Conservation (phyloP, 257 asterid species). For the Nicotiana undulata region DNA sequence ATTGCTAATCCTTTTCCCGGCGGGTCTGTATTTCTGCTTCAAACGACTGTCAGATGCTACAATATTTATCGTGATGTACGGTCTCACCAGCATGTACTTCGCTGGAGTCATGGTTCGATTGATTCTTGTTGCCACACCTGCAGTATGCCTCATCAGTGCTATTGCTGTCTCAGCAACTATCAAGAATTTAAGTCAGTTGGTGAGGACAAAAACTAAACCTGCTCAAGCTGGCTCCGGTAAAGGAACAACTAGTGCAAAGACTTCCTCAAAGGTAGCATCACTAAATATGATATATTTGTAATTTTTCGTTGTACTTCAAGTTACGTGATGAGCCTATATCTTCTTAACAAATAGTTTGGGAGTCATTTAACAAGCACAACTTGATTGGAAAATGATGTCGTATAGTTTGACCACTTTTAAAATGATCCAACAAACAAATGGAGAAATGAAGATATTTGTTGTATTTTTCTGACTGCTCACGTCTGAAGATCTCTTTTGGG, state of each 20-base stretch:
- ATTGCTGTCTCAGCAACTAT: constrained; percentile 96
- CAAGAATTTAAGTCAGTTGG: constrained; percentile 81
- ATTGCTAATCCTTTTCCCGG: constrained; percentile 83
- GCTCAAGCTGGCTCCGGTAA: constrained; percentile 48
- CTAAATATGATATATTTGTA: neutral
- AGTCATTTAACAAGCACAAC: neutral
- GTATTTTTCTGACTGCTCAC: neutral
- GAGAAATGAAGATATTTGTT: neutral
- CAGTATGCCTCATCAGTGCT: constrained; percentile 94
- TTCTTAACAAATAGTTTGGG: neutral
- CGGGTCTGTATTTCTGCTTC: constrained; percentile 98
- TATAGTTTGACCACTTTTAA: neutral
- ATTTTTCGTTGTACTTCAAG: neutral
- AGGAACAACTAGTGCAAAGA: constrained; percentile 63
- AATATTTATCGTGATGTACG: constrained; percentile 91
- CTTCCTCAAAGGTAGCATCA: constrained; percentile 65
- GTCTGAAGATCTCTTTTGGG: neutral
- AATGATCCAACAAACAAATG: neutral
- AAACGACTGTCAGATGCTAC: constrained; percentile 94
- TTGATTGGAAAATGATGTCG: neutral
- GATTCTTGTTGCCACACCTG: constrained; percentile 98
- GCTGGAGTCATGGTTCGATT: constrained; percentile 99
- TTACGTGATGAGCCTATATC: neutral
- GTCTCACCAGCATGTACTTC: constrained; percentile 97
- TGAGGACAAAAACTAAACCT: constrained; percentile 64